Percentiles rank a stretch among this genome's conserved stretches.
phyloP scores from a whole-genome alignment of 179 eudicot genomes.

The Silene noctiflora region DNA sequence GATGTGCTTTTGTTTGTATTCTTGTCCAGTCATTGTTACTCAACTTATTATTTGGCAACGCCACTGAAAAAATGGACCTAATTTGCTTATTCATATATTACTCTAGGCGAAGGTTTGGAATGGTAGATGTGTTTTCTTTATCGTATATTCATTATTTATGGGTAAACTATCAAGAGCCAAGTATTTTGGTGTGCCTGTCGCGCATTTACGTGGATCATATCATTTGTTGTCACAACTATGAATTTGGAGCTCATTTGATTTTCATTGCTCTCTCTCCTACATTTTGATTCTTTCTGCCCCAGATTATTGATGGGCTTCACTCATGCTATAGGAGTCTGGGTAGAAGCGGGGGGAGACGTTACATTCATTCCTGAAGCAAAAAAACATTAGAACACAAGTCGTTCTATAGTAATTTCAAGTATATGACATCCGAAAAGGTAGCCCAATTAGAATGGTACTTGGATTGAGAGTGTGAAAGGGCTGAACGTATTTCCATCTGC shows the following conservation, averaged over 20 bases:
- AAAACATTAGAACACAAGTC: too few relatives aligned
- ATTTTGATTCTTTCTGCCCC: background rate
- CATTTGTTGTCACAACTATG: constrained; percentile 5
- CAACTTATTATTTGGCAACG: background rate
- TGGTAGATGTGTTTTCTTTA: background rate
- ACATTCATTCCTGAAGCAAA: background rate
- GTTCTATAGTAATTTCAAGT: too few relatives aligned
- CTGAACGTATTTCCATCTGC: background rate
- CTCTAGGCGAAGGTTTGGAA: background rate
- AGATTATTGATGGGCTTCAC: background rate
- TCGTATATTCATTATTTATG: background rate
- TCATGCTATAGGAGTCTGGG: background rate
- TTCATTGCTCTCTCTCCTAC: constrained; percentile 3
- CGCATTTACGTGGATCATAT: background rate
- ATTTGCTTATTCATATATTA: background rate
- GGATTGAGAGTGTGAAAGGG: background rate
- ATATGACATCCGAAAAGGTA: background rate
- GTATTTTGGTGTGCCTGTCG: background rate
- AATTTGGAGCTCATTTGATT: background rate
- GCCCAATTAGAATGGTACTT: background rate
- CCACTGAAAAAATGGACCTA: background rate
- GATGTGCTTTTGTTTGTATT: background rate
- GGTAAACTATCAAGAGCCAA: background rate
- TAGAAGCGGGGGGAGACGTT: background rate
- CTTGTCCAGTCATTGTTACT: background rate